These are phyloP conservation scores for Blastobotrys persicus DNA, from an alignment of 1,139 yeast genomes.

Conservation along the genomic window DNA sequence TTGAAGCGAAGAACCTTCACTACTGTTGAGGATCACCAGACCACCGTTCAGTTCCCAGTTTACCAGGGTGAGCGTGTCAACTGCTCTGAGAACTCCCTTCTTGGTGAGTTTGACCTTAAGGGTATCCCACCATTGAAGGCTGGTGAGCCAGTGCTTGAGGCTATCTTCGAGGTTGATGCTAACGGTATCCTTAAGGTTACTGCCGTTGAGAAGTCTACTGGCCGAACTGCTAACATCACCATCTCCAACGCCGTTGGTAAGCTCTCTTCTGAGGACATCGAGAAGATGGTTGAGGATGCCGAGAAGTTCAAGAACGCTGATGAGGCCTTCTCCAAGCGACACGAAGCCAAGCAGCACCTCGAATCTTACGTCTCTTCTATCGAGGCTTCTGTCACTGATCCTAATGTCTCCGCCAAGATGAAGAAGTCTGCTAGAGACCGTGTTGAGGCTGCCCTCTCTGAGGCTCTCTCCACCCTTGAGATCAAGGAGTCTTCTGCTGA, in stretches of 20 bases:
- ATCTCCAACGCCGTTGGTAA: constrained; percentile 99
- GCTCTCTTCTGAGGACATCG: constrained; percentile 95
- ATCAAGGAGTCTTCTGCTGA: constrained; percentile 95
- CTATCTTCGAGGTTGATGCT: constrained; percentile 99
- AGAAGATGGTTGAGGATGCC: constrained; percentile 98
- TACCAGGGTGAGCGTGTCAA: constrained; percentile 99
- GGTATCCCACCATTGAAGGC: constrained; percentile 99
- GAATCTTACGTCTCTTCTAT: constrained; percentile 98
- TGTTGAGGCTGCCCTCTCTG: constrained; percentile 97
- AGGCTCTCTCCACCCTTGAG: constrained; percentile 97
- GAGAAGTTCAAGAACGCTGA: constrained; percentile 98
- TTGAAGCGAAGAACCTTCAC: constrained; percentile 99
- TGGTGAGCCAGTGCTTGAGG: constrained; percentile 99
- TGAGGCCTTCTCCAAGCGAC: constrained; percentile 99
- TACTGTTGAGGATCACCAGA: constrained; percentile 99
- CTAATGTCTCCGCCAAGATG: constrained; percentile 96
- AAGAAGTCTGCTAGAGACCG: constrained; percentile 98
- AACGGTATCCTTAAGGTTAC: constrained; percentile 99
- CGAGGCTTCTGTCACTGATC: constrained; percentile 96
- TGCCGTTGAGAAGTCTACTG: constrained; percentile 98
- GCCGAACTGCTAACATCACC: constrained; percentile 99
- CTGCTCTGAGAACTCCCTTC: constrained; percentile 98
- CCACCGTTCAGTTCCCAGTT: constrained; percentile 99
- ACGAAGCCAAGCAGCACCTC: constrained; percentile 98
- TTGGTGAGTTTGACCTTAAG: constrained; percentile 99